phyloP scores from a whole-genome alignment of 1,284 basidiomycete genomes.

The Microbotryum lychnidis-dioicae region DNA sequence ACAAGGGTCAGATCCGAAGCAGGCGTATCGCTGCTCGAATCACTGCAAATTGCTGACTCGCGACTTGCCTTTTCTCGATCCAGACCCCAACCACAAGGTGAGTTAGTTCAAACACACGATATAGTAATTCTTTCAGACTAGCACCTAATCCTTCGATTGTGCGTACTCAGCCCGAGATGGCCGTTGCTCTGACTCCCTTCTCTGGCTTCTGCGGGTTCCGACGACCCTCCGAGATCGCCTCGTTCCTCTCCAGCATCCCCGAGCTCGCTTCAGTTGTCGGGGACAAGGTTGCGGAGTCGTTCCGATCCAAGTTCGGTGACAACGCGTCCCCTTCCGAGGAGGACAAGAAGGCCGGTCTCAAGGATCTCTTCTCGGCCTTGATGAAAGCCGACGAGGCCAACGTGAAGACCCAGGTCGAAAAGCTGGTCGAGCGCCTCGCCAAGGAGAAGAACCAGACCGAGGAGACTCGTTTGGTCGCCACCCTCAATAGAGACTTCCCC shows the following conservation, averaged over 20 bases:
- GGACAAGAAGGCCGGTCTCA: conserved; percentile 52
- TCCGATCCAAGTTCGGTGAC: conserved; percentile 40
- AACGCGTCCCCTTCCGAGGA: conserved; percentile 43
- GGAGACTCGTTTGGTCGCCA: conserved; percentile 54
- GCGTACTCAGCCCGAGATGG: conserved; percentile 79
- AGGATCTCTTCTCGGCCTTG: conserved; percentile 66
- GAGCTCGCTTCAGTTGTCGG: conserved; percentile 71
- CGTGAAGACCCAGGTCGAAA: conserved; percentile 52
- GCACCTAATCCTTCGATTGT: not conserved
- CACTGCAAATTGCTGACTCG: not conserved
- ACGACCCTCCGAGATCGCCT: conserved; percentile 62
- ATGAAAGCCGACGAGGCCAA: conserved; percentile 60
- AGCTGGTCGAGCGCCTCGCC: conserved; percentile 57
- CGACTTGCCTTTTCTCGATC: not conserved
- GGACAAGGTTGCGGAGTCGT: conserved; percentile 48
- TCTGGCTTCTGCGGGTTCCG: conserved; percentile 84
- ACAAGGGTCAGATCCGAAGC: conserved; percentile 59
- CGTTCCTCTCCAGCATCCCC: conserved; percentile 59
- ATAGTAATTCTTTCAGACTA: not conserved
- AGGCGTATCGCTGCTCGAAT: not conserved
- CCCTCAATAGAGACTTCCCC: conserved; percentile 74
- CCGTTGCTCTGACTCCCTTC: conserved; percentile 86
- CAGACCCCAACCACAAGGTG: conserved; percentile 84
- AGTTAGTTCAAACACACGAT: not conserved
- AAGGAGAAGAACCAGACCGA: conserved; percentile 43